Base-by-base conservation (phyloP, 83 land plant species). In the Thuja plicata region DNA sequence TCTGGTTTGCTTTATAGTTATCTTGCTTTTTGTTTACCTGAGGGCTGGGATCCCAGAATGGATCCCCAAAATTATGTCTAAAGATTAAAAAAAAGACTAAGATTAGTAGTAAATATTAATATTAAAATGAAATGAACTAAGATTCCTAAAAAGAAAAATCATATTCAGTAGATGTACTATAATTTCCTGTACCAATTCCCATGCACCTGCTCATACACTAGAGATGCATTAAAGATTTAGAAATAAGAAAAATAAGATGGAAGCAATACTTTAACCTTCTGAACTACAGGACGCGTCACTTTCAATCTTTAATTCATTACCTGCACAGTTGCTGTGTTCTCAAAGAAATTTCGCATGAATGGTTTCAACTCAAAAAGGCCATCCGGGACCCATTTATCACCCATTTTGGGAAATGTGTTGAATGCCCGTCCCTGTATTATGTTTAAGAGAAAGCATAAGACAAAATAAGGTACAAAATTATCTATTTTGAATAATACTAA, bases 321-420 rank as follows among this genome's bases (percentile, higher is more conserved):
- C 99, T 98, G 99, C n/a, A 98, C 99, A 32, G 94, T 94, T 41
- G 99, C 93, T 71, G 99, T 96, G 91, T 98, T 97, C 93, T 98
- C 99, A 94, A 98, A 97, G 88, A 98, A 94, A 85, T 98, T 98
- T 41, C 96, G 93, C n/a, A 94, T 80, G 50, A 94, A 85, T 15
- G 99, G 99, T 52, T 94, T 82, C 96, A 98, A 91, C 70, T 92
- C 93, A 87, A 98, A 92, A 84, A 97, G 85, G 15, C 94, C 99
- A 34, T 98, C 99, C 16, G 99, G 99, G 73, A 97, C 91, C 99
- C 99, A 98, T 32, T 88, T 81, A 90, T 98, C 99, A 82, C 99
- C 99, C 99, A 98, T 98, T 90, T 94, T 97, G 24, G 99, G 99
- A 90, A 98, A 98, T 66, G 99, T 98, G 84, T 98, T 98, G 90